Conservation (phyloP, 305 asterid species). For the Caryopteris hybrid region DNA sequence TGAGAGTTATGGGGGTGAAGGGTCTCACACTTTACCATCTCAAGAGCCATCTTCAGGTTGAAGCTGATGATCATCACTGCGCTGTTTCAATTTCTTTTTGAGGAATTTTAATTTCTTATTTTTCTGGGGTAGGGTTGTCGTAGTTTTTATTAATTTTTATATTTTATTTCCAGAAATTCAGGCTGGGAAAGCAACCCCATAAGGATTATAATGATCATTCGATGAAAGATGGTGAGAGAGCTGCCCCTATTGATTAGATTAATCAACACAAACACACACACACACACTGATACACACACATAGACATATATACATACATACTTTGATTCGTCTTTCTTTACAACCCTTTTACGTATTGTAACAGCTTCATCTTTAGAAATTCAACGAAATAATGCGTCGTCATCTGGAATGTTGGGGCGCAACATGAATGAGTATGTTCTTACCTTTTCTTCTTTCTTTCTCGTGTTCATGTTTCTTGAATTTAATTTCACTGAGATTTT, state of each 20-base stretch:
- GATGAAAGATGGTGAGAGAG: constrained; percentile 72
- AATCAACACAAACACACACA: too few species aligned
- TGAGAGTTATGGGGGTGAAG: constrained; percentile 98
- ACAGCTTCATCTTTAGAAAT: constrained; percentile 85
- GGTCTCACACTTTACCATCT: constrained; percentile 98
- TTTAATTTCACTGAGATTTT: not conserved
- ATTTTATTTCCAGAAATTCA: constrained; percentile 54
- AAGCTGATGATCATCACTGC: not conserved
- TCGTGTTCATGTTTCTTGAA: not conserved
- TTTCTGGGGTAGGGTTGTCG: not conserved
- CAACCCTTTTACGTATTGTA: too few species aligned
- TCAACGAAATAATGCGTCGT: constrained; percentile 70
- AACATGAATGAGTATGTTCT: constrained; percentile 85
- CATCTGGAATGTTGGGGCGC: constrained; percentile 79
- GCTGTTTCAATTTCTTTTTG: not conserved
- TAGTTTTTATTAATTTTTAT: not conserved
- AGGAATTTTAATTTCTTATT: not conserved
- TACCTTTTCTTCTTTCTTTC: not conserved
- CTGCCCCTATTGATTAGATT: constrained; percentile 17
- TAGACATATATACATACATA: not conserved
- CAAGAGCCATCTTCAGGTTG: constrained; percentile 99
- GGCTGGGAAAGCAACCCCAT: constrained; percentile 97
- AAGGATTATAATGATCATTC: constrained; percentile 90
- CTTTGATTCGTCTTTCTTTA: too few species aligned
- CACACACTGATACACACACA: not conserved